Percentiles rank a stretch among this genome's conserved stretches.
Evolutionary conservation across 768 basidiomycete genomes (phyloP).

Genomic region (Psilocybe tampanensis): DNA sequence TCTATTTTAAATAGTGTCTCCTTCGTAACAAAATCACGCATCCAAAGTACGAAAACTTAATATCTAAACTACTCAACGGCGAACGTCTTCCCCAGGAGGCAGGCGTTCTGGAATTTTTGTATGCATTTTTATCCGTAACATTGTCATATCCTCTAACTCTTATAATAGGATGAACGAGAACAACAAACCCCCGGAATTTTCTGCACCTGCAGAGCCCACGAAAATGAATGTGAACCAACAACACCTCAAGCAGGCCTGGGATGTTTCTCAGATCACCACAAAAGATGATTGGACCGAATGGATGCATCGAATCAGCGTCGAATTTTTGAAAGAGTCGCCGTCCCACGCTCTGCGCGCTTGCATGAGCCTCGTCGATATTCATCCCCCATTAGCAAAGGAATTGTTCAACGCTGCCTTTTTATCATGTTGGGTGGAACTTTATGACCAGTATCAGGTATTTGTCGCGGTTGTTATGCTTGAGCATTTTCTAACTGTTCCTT

Average conservation of each 20-base stretch:
- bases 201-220: conserved; percentile 83
- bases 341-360: conserved; percentile 98
- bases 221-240: conserved; percentile 96
- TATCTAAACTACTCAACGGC: conserved; percentile 87
- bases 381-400: conserved; percentile 89
- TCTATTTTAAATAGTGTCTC: conserved; percentile 58
- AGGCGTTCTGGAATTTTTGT: conserved; percentile 70
- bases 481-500: conserved; percentile 13
- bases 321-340: conserved; percentile 98
- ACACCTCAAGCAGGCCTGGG: conserved; percentile 97
- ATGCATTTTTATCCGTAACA: conserved; percentile 24
- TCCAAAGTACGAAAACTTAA: conserved; percentile 83
- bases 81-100: conserved; percentile 90
- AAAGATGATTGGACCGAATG: conserved; percentile 94
- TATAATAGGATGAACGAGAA: conserved; percentile 54
- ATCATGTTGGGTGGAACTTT: conserved; percentile 95
- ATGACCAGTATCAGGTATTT: conserved; percentile 92
- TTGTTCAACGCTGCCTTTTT: conserved; percentile 98
- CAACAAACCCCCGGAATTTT: conserved; percentile 67
- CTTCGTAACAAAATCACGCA: conserved; percentile 78
- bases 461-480: neutral
- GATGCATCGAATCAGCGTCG: conserved; percentile 91
- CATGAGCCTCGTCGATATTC: conserved; percentile 90
- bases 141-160: neutral
- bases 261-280: conserved; percentile 73